phyloP scores from a whole-genome alignment of 2,329 filamentous ascomycete species.

The Cladosporium velox region DNA sequence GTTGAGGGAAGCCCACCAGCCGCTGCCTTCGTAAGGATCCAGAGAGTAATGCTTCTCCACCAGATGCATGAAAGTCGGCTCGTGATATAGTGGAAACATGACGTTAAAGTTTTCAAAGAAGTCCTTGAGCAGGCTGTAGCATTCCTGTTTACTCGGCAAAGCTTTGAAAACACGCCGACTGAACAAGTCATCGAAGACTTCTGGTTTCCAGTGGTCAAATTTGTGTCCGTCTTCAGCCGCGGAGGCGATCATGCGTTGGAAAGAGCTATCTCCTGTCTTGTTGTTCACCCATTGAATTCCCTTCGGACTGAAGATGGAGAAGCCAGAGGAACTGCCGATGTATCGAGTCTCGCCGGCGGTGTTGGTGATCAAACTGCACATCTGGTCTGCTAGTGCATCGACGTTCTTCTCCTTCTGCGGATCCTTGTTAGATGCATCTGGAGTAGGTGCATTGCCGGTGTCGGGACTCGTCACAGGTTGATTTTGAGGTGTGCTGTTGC shows the following conservation, averaged over 20 bases:
- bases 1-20: slow-evolving; percentile 98
- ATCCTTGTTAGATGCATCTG: slow-evolving; percentile 5
- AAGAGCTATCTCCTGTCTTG: slow-evolving; percentile 93
- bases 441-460: not conserved
- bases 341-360: slow-evolving; percentile 93
- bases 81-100: slow-evolving; percentile 96
- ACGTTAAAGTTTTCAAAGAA: slow-evolving; percentile 99
- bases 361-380: slow-evolving; percentile 97
- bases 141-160: slow-evolving; percentile 82
- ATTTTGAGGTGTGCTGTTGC: slow-evolving; percentile 14
- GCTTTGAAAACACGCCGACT: slow-evolving; percentile 79
- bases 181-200: slow-evolving; percentile 93
- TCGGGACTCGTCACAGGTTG: slow-evolving; percentile 11
- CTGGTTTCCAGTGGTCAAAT: slow-evolving; percentile 97
- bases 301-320: slow-evolving; percentile 97
- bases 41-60: slow-evolving; percentile 91
- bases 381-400: slow-evolving; percentile 91
- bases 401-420: slow-evolving; percentile 68
- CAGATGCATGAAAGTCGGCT: slow-evolving; percentile 97
- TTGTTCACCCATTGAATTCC: slow-evolving; percentile 98
- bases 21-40: slow-evolving; percentile 90
- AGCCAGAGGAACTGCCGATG: slow-evolving; percentile 94
- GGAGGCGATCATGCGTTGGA: slow-evolving; percentile 94
- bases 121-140: slow-evolving; percentile 83
- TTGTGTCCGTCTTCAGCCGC: slow-evolving; percentile 85